Evolutionary conservation across 192 early-diverging fungal genomes (phyloP), one percentile per base, ranked within the genome.

Genomic region (Linnemannia exigua): DNA sequence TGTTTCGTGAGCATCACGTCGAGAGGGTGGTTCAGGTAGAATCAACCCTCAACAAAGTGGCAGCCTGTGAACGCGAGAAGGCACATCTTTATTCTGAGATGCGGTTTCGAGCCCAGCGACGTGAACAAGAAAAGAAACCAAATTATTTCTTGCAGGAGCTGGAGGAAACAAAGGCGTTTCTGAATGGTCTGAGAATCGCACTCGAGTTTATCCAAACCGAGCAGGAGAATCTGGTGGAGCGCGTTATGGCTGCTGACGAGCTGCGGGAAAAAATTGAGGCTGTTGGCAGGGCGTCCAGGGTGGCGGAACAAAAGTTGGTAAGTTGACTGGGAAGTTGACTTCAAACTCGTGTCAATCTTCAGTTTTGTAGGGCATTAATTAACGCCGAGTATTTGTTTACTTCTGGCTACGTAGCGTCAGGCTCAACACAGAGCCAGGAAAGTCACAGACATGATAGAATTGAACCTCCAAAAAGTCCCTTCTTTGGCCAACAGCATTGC

Each of bases 191-290:
- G 9, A 63, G 48, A 20, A 66, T 66, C 0, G 84, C 84, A 14
- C 70, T 86, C 0, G 84, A 86, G 20, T 86, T 86, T 37, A 79
- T 86, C 58, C 84, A 86, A n/a, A 70, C 70, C 11, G 84, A 86
- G 17, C 84, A 86, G 70, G 74, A 76, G 35, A 86, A 76, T 47
- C 4, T 86, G 38, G 84, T 86, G 2, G 84, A 86, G 38, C 74
- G 84, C 3, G 78, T 86, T 16, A 51, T 77, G 3, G 76, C 79
- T 0, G 7, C 41, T 28, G 84, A 80, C 14, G 84, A 86, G 25
- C 66, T 80, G 36, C 20, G 12, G 2, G 9, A 54, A 25, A 66
- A 67, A 5, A 25, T 86, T 15, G 84, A 86, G 19, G 58, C 35
- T 1, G 47, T 86, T 61, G 76, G 46, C 31, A 72, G 63, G 7